Evolutionary conservation across 2,329 filamentous ascomycete species (phyloP).

Genomic region (Coniochaeta hoffmannii): DNA sequence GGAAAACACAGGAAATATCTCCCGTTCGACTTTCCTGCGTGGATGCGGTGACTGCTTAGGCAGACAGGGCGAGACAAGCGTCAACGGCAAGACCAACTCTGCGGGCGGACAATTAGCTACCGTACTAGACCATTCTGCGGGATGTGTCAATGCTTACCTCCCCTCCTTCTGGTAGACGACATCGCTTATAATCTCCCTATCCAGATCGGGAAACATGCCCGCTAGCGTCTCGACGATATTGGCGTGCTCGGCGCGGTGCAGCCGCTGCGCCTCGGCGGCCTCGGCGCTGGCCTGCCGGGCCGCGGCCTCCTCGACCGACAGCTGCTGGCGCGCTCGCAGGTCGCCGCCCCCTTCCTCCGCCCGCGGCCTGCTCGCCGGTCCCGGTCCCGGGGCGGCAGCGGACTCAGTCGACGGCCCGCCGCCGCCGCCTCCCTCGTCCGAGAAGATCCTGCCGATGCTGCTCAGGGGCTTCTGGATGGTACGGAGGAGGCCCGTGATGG

Average conservation of each 20-base stretch:
- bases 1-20: neutral
- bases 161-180: conserved; percentile 95
- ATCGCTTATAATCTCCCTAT: conserved; percentile 91
- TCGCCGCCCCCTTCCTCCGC: conserved; percentile 25
- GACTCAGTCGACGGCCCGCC: conserved; percentile 25
- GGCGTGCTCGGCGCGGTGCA: conserved; percentile 77
- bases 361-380: conserved; percentile 26
- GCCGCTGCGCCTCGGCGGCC: conserved; percentile 74
- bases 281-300: conserved; percentile 88
- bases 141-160: conserved; percentile 55
- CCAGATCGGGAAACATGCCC: conserved; percentile 94
- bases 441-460: conserved; percentile 92
- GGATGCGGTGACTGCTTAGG: conserved; percentile 16
- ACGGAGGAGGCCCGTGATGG: conserved; percentile 76
- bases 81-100: conserved; percentile 82
- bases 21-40: neutral
- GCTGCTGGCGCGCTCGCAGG: conserved; percentile 30
- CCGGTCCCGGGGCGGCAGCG: conserved; percentile 22
- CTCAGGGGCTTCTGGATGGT: conserved; percentile 87
- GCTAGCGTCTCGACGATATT: conserved; percentile 90
- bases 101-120: conserved; percentile 4
- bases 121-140: neutral
- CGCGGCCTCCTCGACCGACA: conserved; percentile 79
- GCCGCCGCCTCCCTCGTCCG: conserved; percentile 42
- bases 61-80: conserved; percentile 67